Conservation (phyloP, 2,329 filamentous ascomycete genomes). For the Pyricularia grisea region DNA sequence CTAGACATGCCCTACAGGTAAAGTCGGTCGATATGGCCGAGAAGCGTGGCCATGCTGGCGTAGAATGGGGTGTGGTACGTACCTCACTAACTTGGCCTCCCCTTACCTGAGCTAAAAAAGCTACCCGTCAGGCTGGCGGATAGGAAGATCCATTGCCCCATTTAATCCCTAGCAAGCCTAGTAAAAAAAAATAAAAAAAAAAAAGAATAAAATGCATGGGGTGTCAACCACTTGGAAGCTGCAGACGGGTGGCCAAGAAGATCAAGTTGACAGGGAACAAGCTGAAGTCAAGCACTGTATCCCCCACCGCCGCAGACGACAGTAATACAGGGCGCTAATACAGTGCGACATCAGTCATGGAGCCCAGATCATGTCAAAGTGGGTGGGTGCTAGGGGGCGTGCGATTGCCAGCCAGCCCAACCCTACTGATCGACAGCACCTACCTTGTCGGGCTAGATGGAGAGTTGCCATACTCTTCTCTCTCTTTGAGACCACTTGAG, state of each 20-base stretch:
- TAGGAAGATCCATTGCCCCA: neutral
- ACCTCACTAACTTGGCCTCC: neutral
- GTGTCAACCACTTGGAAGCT: neutral
- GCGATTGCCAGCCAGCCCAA: neutral
- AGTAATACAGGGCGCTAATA: neutral
- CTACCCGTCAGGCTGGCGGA: neutral
- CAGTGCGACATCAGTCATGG: neutral
- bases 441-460: neutral
- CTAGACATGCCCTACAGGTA: slow-evolving; percentile 5
- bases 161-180: neutral
- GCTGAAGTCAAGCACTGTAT: neutral
- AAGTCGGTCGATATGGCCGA: slow-evolving; percentile 6
- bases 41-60: slow-evolving; percentile 8
- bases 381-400: neutral
- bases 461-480: neutral
- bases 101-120: neutral
- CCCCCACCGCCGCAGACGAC: neutral
- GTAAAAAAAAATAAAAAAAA: too few relatives aligned
- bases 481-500: neutral
- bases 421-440: neutral
- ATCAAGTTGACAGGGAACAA: neutral
- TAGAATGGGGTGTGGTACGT: neutral
- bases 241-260: neutral
- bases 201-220: neutral
- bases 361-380: neutral